A percentile compares a stretch with the other conserved stretches of the same genome.
Evolutionary conservation across 192 early-diverging fungal genomes (phyloP).

Genomic region (Coemansia furcata): DNA sequence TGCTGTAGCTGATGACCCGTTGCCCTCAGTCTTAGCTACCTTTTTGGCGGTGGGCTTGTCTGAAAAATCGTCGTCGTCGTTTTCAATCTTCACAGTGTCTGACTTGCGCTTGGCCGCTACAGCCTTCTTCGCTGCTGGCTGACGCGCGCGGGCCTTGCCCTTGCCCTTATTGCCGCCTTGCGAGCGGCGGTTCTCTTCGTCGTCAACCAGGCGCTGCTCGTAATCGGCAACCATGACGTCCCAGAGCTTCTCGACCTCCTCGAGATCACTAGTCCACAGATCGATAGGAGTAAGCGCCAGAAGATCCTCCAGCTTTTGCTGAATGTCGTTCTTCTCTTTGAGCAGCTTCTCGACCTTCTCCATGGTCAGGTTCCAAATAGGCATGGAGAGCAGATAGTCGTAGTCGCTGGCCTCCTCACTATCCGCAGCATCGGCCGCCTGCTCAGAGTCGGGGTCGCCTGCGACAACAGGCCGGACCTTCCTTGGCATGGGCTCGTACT

Average conservation of each 20-base stretch:
- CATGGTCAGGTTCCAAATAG: constrained; percentile 85
- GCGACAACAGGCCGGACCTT: constrained; percentile 46
- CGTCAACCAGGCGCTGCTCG: constrained; percentile 33
- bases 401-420: constrained; percentile 49
- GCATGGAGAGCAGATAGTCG: constrained; percentile 88
- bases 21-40: constrained; percentile 9
- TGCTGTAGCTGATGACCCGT: background rate
- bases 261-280: constrained; percentile 85
- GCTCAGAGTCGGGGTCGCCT: constrained; percentile 51
- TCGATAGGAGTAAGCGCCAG: constrained; percentile 64
- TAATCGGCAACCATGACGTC: constrained; percentile 55
- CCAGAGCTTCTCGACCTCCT: constrained; percentile 83
- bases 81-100: constrained; percentile 31
- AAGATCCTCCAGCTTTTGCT: constrained; percentile 65
- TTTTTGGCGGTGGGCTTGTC: constrained; percentile 13
- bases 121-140: constrained; percentile 29
- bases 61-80: constrained; percentile 3
- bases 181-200: constrained; percentile 36
- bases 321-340: constrained; percentile 66
- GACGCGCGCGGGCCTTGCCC: constrained; percentile 22
- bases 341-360: constrained; percentile 82
- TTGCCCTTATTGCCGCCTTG: constrained; percentile 32
- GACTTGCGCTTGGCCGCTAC: constrained; percentile 46
- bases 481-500: constrained; percentile 64
- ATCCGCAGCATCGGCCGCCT: constrained; percentile 27